Percentiles rank a stretch among this genome's conserved stretches.
Conservation (phyloP, 2,329 filamentous ascomycete genomes). For the Curvularia spicifera region DNA sequence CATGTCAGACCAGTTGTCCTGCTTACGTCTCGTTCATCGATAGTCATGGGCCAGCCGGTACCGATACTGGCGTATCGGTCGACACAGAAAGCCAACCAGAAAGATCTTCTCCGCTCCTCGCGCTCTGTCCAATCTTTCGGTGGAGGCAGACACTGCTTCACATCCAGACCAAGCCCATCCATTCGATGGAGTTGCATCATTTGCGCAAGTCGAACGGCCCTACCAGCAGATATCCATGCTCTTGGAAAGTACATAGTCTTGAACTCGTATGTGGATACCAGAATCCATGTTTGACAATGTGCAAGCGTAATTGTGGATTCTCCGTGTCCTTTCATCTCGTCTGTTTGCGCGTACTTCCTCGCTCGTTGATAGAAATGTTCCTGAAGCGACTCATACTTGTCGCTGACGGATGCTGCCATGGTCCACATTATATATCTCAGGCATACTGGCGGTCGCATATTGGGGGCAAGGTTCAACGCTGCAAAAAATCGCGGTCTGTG, state of each 20-base stretch:
- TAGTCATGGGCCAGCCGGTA: conserved; percentile 94
- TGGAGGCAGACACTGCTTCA: conserved; percentile 87
- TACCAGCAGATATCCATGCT: conserved; percentile 90
- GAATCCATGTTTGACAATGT: conserved; percentile 82
- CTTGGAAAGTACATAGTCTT: conserved; percentile 97
- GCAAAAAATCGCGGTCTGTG: conserved; percentile 87
- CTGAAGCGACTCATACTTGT: conserved; percentile 80
- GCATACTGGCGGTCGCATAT: conserved; percentile 83
- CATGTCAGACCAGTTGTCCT: background rate
- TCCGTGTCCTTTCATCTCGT: conserved; percentile 91
- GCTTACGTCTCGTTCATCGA: conserved; percentile 83
- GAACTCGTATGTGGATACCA: conserved; percentile 87
- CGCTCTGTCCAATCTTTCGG: conserved; percentile 92
- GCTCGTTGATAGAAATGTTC: conserved; percentile 89
- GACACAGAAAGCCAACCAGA: conserved; percentile 91
- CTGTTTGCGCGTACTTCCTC: conserved; percentile 86
- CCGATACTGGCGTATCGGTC: conserved; percentile 95
- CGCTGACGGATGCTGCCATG: conserved; percentile 82
- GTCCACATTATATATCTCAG: conserved; percentile 96
- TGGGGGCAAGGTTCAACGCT: conserved; percentile 86
- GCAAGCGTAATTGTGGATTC: conserved; percentile 85
- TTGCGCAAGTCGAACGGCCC: conserved; percentile 78
- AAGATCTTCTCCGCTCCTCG: conserved; percentile 88
- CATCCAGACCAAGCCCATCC: conserved; percentile 81
- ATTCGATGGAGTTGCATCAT: conserved; percentile 94